Conservation (phyloP, 2,329 filamentous ascomycete genomes). For the Aspergillus novoparasiticus region DNA sequence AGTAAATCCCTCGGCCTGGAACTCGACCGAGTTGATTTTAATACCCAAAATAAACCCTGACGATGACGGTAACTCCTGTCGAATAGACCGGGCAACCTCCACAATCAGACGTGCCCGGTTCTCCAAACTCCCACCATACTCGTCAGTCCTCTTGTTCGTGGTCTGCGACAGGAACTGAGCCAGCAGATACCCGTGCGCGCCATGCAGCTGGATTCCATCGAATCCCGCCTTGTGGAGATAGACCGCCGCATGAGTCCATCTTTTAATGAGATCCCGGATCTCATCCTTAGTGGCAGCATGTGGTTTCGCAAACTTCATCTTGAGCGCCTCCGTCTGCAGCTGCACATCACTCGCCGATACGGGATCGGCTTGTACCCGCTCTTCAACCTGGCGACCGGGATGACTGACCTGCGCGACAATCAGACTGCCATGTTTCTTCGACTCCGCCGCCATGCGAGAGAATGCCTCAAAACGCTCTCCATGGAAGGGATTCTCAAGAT, state of each 20-base stretch:
- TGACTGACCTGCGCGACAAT: conserved; percentile 65
- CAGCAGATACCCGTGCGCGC: conserved; percentile 61
- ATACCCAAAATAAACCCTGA: conserved; percentile 53
- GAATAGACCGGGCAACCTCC: conserved; percentile 51
- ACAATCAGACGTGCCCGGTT: conserved; percentile 66
- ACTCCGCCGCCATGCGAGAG: conserved; percentile 55
- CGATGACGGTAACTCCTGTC: conserved; percentile 18
- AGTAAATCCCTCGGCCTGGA: conserved; percentile 49
- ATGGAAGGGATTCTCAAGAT: conserved; percentile 51
- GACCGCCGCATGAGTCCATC: conserved; percentile 64
- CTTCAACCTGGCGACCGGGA: conserved; percentile 59
- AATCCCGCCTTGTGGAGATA: conserved; percentile 65
- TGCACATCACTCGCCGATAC: conserved; percentile 56
- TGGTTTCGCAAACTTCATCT: conserved; percentile 39
- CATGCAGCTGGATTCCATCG: conserved; percentile 54
- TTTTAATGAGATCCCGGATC: conserved; percentile 58
- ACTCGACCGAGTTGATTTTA: conserved; percentile 64
- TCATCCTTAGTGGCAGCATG: conserved; percentile 34
- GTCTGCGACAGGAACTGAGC: conserved; percentile 57
- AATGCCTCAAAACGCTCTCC: conserved; percentile 64
- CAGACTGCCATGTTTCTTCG: conserved; percentile 60
- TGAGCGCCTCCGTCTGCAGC: conserved; percentile 37
- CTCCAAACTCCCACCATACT: conserved; percentile 67
- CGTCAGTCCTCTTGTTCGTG: conserved; percentile 61
- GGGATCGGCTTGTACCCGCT: conserved; percentile 51